phyloP scores from a whole-genome alignment of 331 rosid species.

The Spiraea crenata region DNA sequence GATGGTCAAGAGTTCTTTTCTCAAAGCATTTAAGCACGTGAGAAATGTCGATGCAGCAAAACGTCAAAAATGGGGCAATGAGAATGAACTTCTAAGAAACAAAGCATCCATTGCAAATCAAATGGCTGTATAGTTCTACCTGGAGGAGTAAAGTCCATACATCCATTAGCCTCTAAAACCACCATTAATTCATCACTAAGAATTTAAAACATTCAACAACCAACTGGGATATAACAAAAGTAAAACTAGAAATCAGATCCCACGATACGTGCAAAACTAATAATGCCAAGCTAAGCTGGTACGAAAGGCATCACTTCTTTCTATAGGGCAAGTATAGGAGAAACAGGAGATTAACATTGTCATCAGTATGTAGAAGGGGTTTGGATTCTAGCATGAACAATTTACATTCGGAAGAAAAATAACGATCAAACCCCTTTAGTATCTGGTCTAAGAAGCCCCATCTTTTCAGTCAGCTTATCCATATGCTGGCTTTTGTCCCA shows the following conservation, averaged over 20 bases:
- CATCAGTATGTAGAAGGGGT: conserved; percentile 23
- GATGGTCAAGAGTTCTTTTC: no score
- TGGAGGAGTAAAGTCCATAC: no score
- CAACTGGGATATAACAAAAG: not conserved
- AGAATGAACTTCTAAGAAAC: not conserved
- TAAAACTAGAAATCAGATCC: conserved; percentile 19
- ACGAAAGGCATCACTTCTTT: conserved; percentile 26
- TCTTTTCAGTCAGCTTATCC: conserved; percentile 80
- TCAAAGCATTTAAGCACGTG: no score
- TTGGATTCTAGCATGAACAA: conserved; percentile 37
- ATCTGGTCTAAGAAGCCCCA: conserved; percentile 83
- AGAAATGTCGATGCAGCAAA: no score
- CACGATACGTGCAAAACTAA: conserved; percentile 28
- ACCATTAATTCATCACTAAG: not conserved
- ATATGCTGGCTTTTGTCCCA: conserved; percentile 61
- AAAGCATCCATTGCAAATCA: conserved; percentile 16
- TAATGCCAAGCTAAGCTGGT: conserved; percentile 17
- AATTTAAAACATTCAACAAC: not conserved
- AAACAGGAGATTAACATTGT: conserved; percentile 14
- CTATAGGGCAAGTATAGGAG: conserved; percentile 18
- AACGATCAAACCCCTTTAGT: conserved; percentile 36
- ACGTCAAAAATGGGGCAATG: not conserved
- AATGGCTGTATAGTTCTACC: not conserved
- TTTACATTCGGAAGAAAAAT: conserved; percentile 37
- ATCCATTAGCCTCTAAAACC: not conserved